Percentiles rank a stretch among this genome's conserved stretches.
Evolutionary conservation across 1,284 basidiomycete species (phyloP).

Genomic region (Gymnopus androsaceus): DNA sequence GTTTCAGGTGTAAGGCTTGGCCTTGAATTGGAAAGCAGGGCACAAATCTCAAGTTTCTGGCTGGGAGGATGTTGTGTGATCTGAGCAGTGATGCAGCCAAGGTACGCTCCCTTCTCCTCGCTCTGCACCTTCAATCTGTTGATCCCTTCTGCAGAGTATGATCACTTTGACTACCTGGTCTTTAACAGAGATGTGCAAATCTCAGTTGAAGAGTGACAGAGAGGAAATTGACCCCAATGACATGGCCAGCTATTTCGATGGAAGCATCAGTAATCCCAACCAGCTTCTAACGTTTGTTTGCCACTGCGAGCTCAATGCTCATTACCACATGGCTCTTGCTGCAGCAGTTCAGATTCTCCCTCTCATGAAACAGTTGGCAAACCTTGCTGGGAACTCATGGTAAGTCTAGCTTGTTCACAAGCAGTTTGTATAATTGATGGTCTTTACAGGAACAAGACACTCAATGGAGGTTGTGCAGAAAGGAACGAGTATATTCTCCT

Average conservation of each 20-base stretch:
- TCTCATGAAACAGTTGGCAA: constrained; percentile 92
- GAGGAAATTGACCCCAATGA: constrained; percentile 97
- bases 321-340: constrained; percentile 95
- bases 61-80: constrained; percentile 89
- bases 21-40: constrained; percentile 84
- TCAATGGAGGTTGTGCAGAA: constrained; percentile 95
- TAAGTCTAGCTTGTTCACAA: constrained; percentile 46
- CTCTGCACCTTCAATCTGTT: background rate
- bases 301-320: constrained; percentile 92
- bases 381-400: constrained; percentile 98
- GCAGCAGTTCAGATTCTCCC: constrained; percentile 85
- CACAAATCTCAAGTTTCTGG: constrained; percentile 81
- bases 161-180: constrained; percentile 97
- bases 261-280: constrained; percentile 76
- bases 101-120: constrained; percentile 42
- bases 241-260: constrained; percentile 89
- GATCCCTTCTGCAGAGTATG: constrained; percentile 80
- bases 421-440: background rate
- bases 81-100: constrained; percentile 93
- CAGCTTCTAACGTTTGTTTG: constrained; percentile 85
- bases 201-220: constrained; percentile 82
- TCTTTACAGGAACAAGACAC: constrained; percentile 80
- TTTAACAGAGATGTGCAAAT: constrained; percentile 93
- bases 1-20: constrained; percentile 87
- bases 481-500: constrained; percentile 99